Conservation (phyloP, 164 flowering plant genomes). For the Annona squamosa region DNA sequence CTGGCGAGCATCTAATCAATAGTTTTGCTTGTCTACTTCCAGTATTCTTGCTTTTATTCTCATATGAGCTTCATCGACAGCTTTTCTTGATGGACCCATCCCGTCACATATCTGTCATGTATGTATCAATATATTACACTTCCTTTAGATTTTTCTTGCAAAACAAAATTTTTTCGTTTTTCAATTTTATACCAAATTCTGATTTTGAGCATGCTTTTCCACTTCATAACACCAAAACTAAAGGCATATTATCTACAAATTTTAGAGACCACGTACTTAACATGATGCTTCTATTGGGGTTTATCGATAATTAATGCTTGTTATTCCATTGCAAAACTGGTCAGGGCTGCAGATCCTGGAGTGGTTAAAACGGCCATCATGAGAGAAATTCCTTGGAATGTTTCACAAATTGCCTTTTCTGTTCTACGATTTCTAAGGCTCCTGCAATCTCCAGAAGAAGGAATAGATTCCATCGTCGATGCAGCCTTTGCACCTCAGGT, state of each 20-base stretch:
- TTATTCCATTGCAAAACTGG: slow-evolving; percentile 2
- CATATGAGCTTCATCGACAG: slow-evolving; percentile 75
- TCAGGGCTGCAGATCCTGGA: slow-evolving; percentile 91
- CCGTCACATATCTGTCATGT: slow-evolving; percentile 57
- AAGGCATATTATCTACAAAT: too few species aligned
- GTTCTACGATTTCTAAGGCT: slow-evolving; percentile 50
- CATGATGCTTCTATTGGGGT: neutral
- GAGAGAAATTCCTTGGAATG: slow-evolving; percentile 63
- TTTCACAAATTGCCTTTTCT: slow-evolving; percentile 39
- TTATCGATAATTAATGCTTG: neutral
- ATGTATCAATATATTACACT: slow-evolving; percentile 21
- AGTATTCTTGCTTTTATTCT: slow-evolving; percentile 71
- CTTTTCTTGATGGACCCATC: slow-evolving; percentile 35
- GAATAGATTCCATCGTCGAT: slow-evolving; percentile 58
- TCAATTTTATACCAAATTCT: too few species aligned
- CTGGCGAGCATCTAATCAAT: slow-evolving; percentile 8
- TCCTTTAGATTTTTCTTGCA: neutral
- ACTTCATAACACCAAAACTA: neutral
- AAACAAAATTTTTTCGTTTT: neutral
- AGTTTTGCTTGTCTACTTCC: slow-evolving; percentile 13
- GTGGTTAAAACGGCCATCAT: slow-evolving; percentile 68
- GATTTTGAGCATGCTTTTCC: neutral
- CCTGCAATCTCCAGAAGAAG: slow-evolving; percentile 59
- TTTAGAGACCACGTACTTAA: neutral
- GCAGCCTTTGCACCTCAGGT: slow-evolving; percentile 88